These are phyloP conservation scores for Hypoxylon trugodes DNA, from an alignment of 495 filamentous ascomycete genomes.

Conservation along the genomic window DNA sequence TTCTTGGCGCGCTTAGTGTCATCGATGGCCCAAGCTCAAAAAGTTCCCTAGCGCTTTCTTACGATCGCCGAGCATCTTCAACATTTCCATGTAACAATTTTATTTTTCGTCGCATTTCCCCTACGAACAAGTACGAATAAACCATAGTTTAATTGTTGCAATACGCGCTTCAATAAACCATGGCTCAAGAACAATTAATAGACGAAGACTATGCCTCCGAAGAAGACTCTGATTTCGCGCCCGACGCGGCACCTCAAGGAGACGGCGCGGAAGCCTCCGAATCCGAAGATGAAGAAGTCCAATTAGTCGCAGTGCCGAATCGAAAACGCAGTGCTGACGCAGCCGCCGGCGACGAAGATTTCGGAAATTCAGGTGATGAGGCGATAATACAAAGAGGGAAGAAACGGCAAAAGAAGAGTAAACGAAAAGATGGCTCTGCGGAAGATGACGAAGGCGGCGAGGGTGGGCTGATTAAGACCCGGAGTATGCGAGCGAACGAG, in stretches of 20 bases:
- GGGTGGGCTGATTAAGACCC: constrained; percentile 84
- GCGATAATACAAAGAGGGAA: constrained; percentile 70
- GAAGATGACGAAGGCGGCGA: constrained; percentile 70
- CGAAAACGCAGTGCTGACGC: constrained; percentile 52
- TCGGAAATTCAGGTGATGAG: constrained; percentile 81
- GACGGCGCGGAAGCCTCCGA: constrained; percentile 52
- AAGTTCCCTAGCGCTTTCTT: neutral
- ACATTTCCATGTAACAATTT: neutral
- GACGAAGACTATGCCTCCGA: constrained; percentile 74
- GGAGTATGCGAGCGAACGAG: constrained; percentile 70
- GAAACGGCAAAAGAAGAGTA: constrained; percentile 64
- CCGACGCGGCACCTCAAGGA: constrained; percentile 61
- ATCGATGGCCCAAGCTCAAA: neutral
- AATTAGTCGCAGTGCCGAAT: constrained; percentile 38
- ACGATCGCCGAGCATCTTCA: constrained; percentile 1
- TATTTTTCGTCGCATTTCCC: neutral
- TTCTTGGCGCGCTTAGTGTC: neutral
- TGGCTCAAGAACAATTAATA: constrained; percentile 29
- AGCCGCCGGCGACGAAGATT: constrained; percentile 56
- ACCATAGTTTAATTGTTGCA: neutral
- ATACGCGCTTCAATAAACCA: constrained; percentile 7
- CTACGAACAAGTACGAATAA: neutral
- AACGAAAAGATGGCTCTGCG: constrained; percentile 53
- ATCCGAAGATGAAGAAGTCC: constrained; percentile 51
- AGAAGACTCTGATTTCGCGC: constrained; percentile 79